A percentile compares a stretch with the other conserved stretches of the same genome.
These are phyloP conservation scores for Cichorium intybus DNA, from an alignment of 140 eudicot genomes.

Conservation along the genomic window DNA sequence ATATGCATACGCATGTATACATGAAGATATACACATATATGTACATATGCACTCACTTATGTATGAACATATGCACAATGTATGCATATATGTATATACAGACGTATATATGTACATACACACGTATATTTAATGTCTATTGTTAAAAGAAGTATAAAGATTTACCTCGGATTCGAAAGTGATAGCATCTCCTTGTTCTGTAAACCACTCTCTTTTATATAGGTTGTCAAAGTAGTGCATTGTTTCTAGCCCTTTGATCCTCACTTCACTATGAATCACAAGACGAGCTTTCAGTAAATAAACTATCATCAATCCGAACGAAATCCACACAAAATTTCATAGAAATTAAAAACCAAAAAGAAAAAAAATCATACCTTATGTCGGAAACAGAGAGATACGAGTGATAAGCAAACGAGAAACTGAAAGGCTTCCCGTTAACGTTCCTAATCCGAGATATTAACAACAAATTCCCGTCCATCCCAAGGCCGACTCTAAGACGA, in stretches of 20 bases:
- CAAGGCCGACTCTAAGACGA: constrained; percentile 81
- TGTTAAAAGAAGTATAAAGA: neutral
- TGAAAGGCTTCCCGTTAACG: constrained; percentile 80
- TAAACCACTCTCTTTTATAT: constrained; percentile 61
- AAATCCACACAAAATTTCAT: neutral
- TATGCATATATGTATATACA: no score
- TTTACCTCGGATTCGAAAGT: constrained; percentile 84
- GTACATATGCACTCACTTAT: no score
- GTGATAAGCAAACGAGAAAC: constrained; percentile 87
- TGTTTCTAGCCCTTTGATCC: constrained; percentile 86
- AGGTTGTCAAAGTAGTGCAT: constrained; percentile 82
- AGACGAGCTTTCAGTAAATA: neutral
- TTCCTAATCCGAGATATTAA: constrained; percentile 87
- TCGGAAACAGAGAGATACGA: constrained; percentile 83
- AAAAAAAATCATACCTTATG: constrained; percentile 63
- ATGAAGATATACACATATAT: no score
- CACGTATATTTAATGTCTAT: no score
- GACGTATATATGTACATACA: no score
- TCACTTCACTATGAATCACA: constrained; percentile 58
- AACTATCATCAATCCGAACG: neutral
- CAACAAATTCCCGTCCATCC: constrained; percentile 65
- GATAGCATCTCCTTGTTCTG: constrained; percentile 90
- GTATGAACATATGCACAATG: no score
- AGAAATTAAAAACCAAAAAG: neutral
- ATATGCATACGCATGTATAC: no score